A percentile compares a stretch with the other conserved stretches of the same genome.
phyloP scores from a whole-genome alignment of 352 stramenopile species.

The Thraustochytrium sp. region DNA sequence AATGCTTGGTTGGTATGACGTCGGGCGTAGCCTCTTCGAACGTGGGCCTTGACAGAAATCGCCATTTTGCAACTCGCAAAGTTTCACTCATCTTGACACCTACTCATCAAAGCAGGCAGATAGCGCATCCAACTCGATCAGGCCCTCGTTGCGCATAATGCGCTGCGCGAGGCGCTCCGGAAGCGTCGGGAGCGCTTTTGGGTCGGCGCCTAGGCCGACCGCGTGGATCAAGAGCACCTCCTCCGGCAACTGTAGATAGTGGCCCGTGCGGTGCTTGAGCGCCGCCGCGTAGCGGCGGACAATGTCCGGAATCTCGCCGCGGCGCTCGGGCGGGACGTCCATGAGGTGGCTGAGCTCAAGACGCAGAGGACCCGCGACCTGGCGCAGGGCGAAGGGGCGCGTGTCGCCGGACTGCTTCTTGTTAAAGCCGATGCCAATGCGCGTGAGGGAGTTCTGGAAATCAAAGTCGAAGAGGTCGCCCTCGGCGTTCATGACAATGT shows the following conservation, averaged over 20 bases:
- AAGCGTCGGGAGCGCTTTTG: background rate
- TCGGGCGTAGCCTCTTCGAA: no score
- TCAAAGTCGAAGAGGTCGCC: slow-evolving; percentile 25
- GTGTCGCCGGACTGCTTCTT: slow-evolving; percentile 23
- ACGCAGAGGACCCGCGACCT: slow-evolving; percentile 15
- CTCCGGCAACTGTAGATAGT: background rate
- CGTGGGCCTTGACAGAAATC: no score
- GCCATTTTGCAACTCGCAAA: no score
- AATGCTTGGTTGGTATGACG: no score
- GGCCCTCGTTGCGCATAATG: background rate
- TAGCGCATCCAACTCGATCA: background rate
- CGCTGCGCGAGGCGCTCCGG: background rate
- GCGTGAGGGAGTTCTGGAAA: slow-evolving; percentile 15
- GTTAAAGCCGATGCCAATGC: slow-evolving; percentile 32
- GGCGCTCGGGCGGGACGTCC: background rate
- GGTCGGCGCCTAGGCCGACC: background rate
- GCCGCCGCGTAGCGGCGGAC: background rate
- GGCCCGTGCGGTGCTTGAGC: background rate
- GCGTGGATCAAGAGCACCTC: slow-evolving; percentile 10
- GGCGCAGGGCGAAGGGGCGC: background rate
- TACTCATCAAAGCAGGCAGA: no score
- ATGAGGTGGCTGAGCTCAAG: slow-evolving; percentile 30
- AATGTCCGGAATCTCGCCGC: background rate
- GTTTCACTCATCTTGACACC: no score
- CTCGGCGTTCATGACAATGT: slow-evolving; percentile 4